These are phyloP conservation scores for Oemleria cerasiformis DNA, from an alignment of 306 rosid species.

Conservation along the genomic window DNA sequence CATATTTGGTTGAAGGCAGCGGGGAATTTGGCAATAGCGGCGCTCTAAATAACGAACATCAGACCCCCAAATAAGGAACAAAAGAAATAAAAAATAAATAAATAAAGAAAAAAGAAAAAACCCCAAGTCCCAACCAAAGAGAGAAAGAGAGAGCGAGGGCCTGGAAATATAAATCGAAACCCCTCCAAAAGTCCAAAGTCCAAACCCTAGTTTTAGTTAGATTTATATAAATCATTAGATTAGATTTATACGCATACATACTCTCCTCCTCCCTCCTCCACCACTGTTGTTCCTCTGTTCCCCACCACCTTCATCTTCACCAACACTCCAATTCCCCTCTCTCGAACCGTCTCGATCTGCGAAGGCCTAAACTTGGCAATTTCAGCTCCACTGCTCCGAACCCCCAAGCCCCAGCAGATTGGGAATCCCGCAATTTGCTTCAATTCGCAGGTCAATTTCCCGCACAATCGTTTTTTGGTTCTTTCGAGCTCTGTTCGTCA, in stretches of 20 bases:
- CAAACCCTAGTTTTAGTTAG: constrained; percentile 29
- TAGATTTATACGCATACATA: not conserved
- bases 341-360: constrained; percentile 27
- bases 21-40: not conserved
- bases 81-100: not conserved
- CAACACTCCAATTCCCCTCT: not conserved
- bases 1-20: not conserved
- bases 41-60: not conserved
- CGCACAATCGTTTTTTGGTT: not conserved
- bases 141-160: constrained; percentile 2
- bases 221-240: not conserved
- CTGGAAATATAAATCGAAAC: constrained; percentile 2
- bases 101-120: not conserved
- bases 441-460: constrained; percentile 11
- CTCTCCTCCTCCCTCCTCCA: not conserved
- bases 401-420: constrained; percentile 4
- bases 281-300: not conserved
- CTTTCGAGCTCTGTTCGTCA: not conserved
- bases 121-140: constrained; percentile 3
- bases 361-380: not conserved
- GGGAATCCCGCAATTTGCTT: not conserved
- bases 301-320: not conserved
- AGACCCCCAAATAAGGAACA: not conserved
- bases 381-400: constrained; percentile 12
- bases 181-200: constrained; percentile 6